Base-by-base conservation (phyloP, 2,329 filamentous ascomycete genomes). In the Plectosphaerella cucumerina region DNA sequence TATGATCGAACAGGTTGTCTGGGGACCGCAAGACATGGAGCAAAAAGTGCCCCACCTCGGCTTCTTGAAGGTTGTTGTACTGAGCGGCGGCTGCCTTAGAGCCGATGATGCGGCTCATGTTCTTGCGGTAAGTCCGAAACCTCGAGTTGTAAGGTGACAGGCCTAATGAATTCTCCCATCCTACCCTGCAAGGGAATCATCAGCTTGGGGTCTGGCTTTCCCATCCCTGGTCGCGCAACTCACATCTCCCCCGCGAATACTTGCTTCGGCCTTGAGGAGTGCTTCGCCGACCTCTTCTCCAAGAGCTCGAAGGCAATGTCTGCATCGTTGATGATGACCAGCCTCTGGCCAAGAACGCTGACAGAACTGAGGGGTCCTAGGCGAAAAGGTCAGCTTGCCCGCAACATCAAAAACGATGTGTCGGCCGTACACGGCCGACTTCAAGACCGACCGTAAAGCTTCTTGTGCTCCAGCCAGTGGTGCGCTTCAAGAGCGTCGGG, bases 41-140 rank as follows among this genome's bases (percentile, higher is more conserved):
- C 11, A 80, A 59, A 41, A 77, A 74, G 3, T 70, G 69, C 2
- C 65, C 63, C 3, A 65, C 65, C 51, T 80, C 76, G 1, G 61
- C 58, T 41, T 79, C 72, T 51, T 78, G 73, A 1, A 75, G 34
- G 0, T 52, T 31, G 34, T 73, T 60, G 51, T 73, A 77, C 18
- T 70, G 67, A 1, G 67, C 53, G 1, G 72, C 66, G 0, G 65
- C 56, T 0, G 56, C 50, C 34, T 71, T 72, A 1, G 73, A 70
- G 1, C 77, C 77, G 6, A 81, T 62, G 12, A 72, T 63, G n/a
- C 67, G 65, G 22, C 66, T 63, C 39, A 75, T 66, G 10, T 72
- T 66, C 58, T 73, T 80, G 11, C 78, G 73, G 44, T 75, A 67
- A 3, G 61, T 62, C 23, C 65, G 65, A 18, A 72, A 70, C 6